These are phyloP conservation scores for Hibiscus syriacus DNA, from an alignment of 345 rosid genomes.

Conservation along the genomic window DNA sequence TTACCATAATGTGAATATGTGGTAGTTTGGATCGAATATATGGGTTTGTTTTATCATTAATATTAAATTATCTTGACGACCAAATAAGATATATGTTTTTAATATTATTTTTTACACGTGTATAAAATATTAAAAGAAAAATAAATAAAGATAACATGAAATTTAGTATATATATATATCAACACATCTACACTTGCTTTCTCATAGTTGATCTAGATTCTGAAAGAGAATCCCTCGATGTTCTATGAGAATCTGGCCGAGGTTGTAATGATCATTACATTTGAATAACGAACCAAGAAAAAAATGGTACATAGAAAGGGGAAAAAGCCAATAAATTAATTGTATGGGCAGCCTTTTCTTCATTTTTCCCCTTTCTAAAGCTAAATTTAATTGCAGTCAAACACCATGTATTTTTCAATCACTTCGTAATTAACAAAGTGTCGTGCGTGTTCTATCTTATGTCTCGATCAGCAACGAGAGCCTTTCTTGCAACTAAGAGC, in stretches of 20 bases:
- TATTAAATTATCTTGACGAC: no score
- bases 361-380: neutral
- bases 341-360: neutral
- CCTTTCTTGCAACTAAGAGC: slow-evolving; percentile 2
- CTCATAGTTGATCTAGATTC: neutral
- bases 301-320: neutral
- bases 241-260: neutral
- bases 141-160: neutral
- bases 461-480: neutral
- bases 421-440: neutral
- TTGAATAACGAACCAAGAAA: neutral
- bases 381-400: neutral
- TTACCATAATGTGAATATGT: no score
- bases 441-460: neutral
- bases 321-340: neutral
- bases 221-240: neutral
- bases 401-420: neutral
- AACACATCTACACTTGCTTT: slow-evolving; percentile 1
- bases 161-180: neutral
- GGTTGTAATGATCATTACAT: neutral
- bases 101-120: no score
- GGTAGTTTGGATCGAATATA: no score
- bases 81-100: no score
- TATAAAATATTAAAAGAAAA: no score
- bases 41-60: no score